Conservation (phyloP, 2,329 filamentous ascomycete genomes). For the Ceratocystis lukuohia region DNA sequence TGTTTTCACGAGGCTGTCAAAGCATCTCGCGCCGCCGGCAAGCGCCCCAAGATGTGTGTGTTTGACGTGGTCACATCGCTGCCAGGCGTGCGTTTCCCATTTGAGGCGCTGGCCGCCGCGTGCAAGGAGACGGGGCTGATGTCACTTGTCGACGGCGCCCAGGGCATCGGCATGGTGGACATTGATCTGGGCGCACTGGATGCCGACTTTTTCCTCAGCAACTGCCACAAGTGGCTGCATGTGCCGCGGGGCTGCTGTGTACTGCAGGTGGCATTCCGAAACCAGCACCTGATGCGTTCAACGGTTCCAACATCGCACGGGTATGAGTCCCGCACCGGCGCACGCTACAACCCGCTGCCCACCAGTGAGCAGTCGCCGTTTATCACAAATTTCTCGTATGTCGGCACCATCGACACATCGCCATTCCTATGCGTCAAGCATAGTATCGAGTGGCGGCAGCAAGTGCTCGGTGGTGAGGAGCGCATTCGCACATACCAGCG, state of each 20-base stretch:
- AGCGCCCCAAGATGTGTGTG: conserved; percentile 42
- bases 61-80: conserved; percentile 72
- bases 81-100: conserved; percentile 70
- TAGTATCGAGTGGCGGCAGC: conserved; percentile 55
- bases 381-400: conserved; percentile 58
- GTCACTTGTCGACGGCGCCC: conserved; percentile 71
- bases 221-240: conserved; percentile 85
- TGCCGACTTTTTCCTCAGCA: conserved; percentile 76
- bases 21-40: conserved; percentile 39
- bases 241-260: conserved; percentile 68
- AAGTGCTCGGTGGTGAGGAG: conserved; percentile 60
- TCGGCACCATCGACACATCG: conserved; percentile 60
- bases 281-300: conserved; percentile 61
- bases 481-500: conserved; percentile 51
- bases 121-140: conserved; percentile 57
- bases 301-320: conserved; percentile 72
- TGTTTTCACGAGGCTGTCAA: conserved; percentile 48
- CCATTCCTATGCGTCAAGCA: conserved; percentile 60
- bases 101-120: conserved; percentile 48
- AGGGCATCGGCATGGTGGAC: conserved; percentile 66
- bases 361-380: conserved; percentile 42
- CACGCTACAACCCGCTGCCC: conserved; percentile 27
- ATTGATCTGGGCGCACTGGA: conserved; percentile 54
- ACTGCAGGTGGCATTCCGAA: conserved; percentile 62
- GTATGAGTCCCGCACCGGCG: conserved; percentile 39